Evolutionary conservation across 2,329 filamentous ascomycete species (phyloP), one percentile per base, ranked within the genome.

Genomic region (Cladosporium sphaerospermum): DNA sequence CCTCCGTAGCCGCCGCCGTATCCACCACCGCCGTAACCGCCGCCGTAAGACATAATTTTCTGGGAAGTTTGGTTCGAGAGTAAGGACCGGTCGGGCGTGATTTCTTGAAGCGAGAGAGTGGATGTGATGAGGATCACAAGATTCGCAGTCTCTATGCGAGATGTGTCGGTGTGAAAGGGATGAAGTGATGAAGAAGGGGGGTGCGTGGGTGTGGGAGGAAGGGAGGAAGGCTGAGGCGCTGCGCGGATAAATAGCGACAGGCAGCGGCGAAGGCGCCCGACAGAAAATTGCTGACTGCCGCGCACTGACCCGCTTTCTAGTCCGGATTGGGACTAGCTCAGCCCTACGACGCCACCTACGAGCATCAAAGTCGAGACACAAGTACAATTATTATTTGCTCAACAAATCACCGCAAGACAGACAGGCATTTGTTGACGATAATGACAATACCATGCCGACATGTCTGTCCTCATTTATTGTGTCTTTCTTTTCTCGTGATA

Each of bases 21-120:
- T 19, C 50, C 50, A 44, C 40, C 49, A 53, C 76, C 78, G 66
- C 49, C 49, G 49, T 45, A 44, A 36, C 49, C 49, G 49, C 49
- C 49, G 50, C 73, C 78, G 65, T 80, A 78, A 69, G 50, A 44
- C 68, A 60, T 74, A 70, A 67, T 71, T 70, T 44, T 28, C 36
- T 39, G 45, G 43, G 14, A 43, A 42, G 23, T 36, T 37, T 40
- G 32, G 19, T 11, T 45, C 39, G 16, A 23, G 19, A 31, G 50
- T 52, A 52, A 28, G n/a, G 50, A 52, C 50, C 31, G 50, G 43
- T 45, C 31, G 50, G 28, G 33, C 9, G 42, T 46, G 42, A 36
- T 40, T 32, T 43, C 39, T 28, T 13, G 31, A 28, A 43, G 47
- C 31, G 37, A 52, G 50, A 19, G 50, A 52, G 50, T 52, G 50